Conservation (phyloP, 2,329 filamentous ascomycete species). For the Pyricularia sp. region DNA sequence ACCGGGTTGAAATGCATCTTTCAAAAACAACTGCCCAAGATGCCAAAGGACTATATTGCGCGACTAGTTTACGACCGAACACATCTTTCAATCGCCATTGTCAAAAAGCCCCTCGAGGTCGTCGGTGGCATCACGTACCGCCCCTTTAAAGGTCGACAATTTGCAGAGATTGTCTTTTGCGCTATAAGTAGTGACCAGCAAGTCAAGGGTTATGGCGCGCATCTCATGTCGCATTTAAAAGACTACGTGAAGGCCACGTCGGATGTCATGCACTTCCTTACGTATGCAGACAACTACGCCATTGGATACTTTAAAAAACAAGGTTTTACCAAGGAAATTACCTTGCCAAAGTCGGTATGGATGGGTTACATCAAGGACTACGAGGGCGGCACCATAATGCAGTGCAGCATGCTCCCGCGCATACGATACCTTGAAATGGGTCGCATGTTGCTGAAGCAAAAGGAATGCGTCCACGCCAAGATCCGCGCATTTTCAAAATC, state of each 20-base stretch:
- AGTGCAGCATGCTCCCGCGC: conserved; percentile 66
- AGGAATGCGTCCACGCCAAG: conserved; percentile 64
- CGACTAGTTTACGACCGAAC: conserved; percentile 67
- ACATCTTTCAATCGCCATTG: conserved; percentile 65
- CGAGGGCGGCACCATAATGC: conserved; percentile 72
- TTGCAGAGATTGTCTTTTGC: conserved; percentile 72
- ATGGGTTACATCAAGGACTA: conserved; percentile 80
- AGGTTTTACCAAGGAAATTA: conserved; percentile 72
- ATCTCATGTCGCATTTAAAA: conserved; percentile 69
- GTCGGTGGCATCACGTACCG: conserved; percentile 63
- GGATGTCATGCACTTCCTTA: conserved; percentile 69
- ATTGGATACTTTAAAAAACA: conserved; percentile 77
- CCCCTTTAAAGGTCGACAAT: conserved; percentile 60
- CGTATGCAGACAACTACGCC: conserved; percentile 71
- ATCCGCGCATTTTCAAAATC: conserved; percentile 62
- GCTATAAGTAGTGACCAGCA: conserved; percentile 71
- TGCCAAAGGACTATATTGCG: conserved; percentile 74
- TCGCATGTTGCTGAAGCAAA: conserved; percentile 66
- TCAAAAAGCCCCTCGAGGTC: conserved; percentile 65
- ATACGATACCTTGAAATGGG: conserved; percentile 63
- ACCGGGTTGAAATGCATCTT: conserved; percentile 71
- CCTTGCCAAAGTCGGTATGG: conserved; percentile 60
- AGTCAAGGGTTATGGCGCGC: conserved; percentile 69
- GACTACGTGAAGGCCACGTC: conserved; percentile 70
- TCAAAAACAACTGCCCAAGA: conserved; percentile 70